Base-by-base conservation (phyloP, 495 filamentous ascomycete species). In the Aspergillus affinis region DNA sequence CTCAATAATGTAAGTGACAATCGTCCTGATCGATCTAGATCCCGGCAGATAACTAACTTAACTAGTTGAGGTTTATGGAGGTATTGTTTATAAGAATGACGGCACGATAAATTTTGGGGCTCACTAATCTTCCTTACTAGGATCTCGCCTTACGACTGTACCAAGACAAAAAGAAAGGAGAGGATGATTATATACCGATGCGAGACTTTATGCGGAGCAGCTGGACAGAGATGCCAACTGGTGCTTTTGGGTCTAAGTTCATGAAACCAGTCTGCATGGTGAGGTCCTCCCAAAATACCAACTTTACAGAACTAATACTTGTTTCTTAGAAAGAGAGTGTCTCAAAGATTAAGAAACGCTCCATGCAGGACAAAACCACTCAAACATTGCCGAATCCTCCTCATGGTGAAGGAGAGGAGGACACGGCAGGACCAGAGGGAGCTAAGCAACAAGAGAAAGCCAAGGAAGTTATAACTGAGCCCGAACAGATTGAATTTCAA, bases 151-250 rank as follows among this genome's bases (percentile, higher is more conserved):
- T 41, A 15, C 36, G 36, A 41, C 8, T 41, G 13, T 41, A 41
- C 13, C 36, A 41, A 15, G 54, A 56, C n/a, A 56, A 56, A 6
- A 26, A 56, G 8, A 9, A 15, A 20, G 47, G 12, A 1, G 47
- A 29, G 17, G 20, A 56, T 9, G 36, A 56, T 7, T 56, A 47
- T 48, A 2, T 56, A 23, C 19, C 36, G 13, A n/a, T 48, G n/a
- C 54, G 41, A 21, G 27, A 56, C 21, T 56, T 56, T 29, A 19
- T 56, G 10, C 54, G 41, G 12, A 47, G 36, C 18, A 56, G 36
- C 41, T 56, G 41, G 54, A 21, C 45, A n/a, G 54, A 56, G 21
- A 17, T 56, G 17, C 12, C 36, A 17, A 56, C 17, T 56, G 41
- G 7, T 10, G 8, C 54, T 4, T 23, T 17, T 6, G 23, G 27